phyloP scores from a whole-genome alignment of 441 rosid genomes.

The Jatropha podagrica region DNA sequence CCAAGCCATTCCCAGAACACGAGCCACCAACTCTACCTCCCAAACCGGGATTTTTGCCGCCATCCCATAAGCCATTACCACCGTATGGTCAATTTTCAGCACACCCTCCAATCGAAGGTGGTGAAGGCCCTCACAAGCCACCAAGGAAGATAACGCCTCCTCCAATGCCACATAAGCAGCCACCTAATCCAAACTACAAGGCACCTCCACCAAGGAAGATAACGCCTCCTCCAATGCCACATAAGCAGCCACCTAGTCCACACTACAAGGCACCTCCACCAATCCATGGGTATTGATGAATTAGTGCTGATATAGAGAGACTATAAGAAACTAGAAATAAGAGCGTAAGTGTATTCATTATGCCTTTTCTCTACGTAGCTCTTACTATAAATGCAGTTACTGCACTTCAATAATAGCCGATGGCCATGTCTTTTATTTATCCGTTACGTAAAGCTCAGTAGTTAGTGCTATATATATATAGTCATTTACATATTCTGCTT shows the following conservation, averaged over 20 bases:
- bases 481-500: neutral
- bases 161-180: neutral
- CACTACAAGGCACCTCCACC: constrained; percentile 9
- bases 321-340: constrained; percentile 4
- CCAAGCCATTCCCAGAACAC: neutral
- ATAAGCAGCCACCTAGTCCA: neutral
- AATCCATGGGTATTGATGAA: neutral
- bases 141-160: neutral
- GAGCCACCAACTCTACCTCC: neutral
- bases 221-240: neutral
- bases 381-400: neutral
- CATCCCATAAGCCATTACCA: constrained; percentile 15
- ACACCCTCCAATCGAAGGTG: constrained; percentile 18
- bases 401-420: neutral
- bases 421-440: neutral
- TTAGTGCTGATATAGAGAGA: neutral
- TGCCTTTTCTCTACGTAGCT: neutral
- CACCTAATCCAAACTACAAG: neutral
- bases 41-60: constrained; percentile 11
- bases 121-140: constrained; percentile 6
- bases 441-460: neutral
- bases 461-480: neutral
- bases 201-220: constrained; percentile 6
- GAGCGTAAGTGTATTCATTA: neutral
- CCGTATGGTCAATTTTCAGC: constrained; percentile 12